These are phyloP conservation scores for Asparagopsis taxiformis DNA, from an alignment of 31 red algal species.

Conservation along the genomic window DNA sequence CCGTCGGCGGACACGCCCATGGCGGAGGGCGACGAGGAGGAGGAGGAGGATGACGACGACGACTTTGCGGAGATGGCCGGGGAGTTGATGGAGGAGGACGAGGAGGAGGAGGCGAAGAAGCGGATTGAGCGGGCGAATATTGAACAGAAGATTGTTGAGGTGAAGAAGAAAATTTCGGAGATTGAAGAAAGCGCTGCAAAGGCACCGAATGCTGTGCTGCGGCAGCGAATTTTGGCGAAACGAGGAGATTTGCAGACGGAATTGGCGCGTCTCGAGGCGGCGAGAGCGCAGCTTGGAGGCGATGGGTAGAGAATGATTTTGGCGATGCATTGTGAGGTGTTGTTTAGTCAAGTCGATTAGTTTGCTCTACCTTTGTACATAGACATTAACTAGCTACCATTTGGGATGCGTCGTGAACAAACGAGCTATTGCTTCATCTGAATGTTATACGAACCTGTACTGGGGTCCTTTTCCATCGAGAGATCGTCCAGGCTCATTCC, in stretches of 20 bases:
- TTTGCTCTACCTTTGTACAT: not conserved
- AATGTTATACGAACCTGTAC: constrained; percentile 66
- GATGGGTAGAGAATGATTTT: constrained; percentile 18
- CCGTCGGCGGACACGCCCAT: constrained; percentile 27
- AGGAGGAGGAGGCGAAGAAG: constrained; percentile 52
- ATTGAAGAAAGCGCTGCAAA: constrained; percentile 33
- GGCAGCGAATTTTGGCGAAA: constrained; percentile 45
- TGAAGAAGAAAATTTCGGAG: constrained; percentile 37
- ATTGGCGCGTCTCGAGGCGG: constrained; percentile 33
- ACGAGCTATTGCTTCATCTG: constrained; percentile 48
- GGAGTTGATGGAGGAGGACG: constrained; percentile 49
- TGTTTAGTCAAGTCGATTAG: not conserved
- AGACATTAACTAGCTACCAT: not conserved
- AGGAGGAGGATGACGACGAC: constrained; percentile 59
- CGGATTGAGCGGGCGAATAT: constrained; percentile 58
- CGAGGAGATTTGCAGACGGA: constrained; percentile 42
- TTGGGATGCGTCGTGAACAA: not conserved
- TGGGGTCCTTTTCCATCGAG: constrained; percentile 57
- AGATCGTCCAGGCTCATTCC: constrained; percentile 85
- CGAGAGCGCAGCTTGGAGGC: constrained; percentile 52
- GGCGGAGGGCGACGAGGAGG: constrained; percentile 47
- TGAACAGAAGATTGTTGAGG: constrained; percentile 58
- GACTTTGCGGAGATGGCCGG: constrained; percentile 54
- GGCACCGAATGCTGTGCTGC: constrained; percentile 61
- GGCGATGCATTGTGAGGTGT: not conserved